Evolutionary conservation across 2,329 filamentous ascomycete species (phyloP).

Genomic region (Aspergillus sp.): DNA sequence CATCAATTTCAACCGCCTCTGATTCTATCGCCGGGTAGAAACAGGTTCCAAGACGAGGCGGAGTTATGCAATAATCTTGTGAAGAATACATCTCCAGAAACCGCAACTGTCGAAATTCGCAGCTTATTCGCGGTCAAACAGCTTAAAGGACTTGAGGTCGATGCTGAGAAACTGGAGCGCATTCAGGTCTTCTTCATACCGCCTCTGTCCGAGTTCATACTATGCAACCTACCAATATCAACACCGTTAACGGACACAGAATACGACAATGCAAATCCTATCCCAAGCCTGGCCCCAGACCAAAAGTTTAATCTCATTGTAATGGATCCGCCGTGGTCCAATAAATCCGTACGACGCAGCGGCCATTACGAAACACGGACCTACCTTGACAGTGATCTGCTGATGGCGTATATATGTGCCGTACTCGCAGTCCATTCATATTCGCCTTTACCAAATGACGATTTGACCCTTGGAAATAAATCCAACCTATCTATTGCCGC

Average conservation of each 20-base stretch:
- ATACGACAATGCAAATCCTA: constrained; percentile 14
- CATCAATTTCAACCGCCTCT: not conserved
- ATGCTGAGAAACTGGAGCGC: constrained; percentile 23
- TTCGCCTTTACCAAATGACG: not conserved
- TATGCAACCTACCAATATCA: constrained; percentile 37
- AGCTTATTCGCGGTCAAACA: constrained; percentile 12
- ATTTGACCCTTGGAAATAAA: not conserved
- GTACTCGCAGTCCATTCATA: constrained; percentile 45
- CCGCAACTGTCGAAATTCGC: constrained; percentile 12
- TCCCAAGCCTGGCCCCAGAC: constrained; percentile 24
- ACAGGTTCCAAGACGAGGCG: not conserved
- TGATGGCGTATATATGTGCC: constrained; percentile 39
- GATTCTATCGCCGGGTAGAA: constrained; percentile 1
- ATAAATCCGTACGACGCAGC: constrained; percentile 57
- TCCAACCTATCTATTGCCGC: constrained; percentile 43
- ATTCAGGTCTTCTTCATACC: constrained; percentile 46
- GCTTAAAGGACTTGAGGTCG: not conserved
- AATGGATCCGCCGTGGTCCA: constrained; percentile 65
- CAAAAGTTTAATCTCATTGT: constrained; percentile 59
- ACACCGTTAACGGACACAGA: not conserved
- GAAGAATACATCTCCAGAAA: constrained; percentile 8
- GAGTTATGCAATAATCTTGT: not conserved
- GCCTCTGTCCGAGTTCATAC: constrained; percentile 48
- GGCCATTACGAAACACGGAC: constrained; percentile 45
- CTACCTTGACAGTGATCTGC: constrained; percentile 28